Conservation (phyloP, 768 basidiomycete species). For the Kwoniella europaea region DNA sequence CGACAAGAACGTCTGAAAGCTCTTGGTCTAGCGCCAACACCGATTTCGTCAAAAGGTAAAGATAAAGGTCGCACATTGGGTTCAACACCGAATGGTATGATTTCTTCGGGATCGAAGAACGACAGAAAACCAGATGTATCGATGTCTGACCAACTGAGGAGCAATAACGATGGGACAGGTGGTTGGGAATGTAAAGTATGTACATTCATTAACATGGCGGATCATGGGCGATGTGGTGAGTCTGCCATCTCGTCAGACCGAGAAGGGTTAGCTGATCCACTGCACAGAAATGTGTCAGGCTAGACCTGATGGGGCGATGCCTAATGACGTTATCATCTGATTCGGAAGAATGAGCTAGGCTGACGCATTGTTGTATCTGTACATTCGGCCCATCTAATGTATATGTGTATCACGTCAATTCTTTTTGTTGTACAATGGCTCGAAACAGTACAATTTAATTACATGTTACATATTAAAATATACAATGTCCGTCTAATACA, state of each 20-base stretch:
- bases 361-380: not conserved
- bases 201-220: slow-evolving; percentile 26
- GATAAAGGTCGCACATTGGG: not conserved
- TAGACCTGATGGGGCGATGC: slow-evolving; percentile 40
- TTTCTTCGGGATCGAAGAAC: not conserved
- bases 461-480: too few species aligned
- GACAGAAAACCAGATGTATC: not conserved
- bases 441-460: too few species aligned
- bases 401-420: too few species aligned
- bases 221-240: slow-evolving; percentile 21
- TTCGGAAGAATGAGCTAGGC: not conserved
- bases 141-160: not conserved
- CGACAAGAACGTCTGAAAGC: slow-evolving; percentile 26
- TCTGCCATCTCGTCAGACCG: not conserved
- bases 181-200: slow-evolving; percentile 47
- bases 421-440: not conserved
- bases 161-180: slow-evolving; percentile 3
- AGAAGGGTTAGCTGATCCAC: not conserved
- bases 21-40: not conserved
- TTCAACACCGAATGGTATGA: not conserved
- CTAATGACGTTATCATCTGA: slow-evolving; percentile 1
- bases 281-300: slow-evolving; percentile 47
- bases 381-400: too few species aligned
- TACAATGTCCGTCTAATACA: too few species aligned
- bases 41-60: not conserved